These are phyloP conservation scores for Trametes cubensis DNA, from an alignment of 768 basidiomycete genomes.

Conservation along the genomic window DNA sequence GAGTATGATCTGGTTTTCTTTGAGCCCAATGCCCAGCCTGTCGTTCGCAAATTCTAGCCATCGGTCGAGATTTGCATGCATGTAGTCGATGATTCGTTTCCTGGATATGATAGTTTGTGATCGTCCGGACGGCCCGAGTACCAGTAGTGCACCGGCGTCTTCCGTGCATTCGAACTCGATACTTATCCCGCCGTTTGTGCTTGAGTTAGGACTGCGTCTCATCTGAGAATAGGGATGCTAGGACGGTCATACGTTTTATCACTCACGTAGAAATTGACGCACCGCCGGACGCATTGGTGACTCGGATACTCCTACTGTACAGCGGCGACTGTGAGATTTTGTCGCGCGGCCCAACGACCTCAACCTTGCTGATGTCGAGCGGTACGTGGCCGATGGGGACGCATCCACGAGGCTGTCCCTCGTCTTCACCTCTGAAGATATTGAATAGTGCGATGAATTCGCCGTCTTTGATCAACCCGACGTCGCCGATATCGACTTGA, in stretches of 20 bases:
- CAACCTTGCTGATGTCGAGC: background rate
- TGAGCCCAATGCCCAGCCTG: background rate
- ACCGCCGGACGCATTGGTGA: background rate
- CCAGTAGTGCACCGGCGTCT: constrained; percentile 15
- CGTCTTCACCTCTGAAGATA: background rate
- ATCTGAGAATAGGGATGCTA: background rate
- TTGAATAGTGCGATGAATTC: constrained; percentile 15
- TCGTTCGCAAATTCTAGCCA: constrained; percentile 21
- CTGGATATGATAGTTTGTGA: background rate
- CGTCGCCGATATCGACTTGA: constrained; percentile 11
- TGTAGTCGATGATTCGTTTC: constrained; percentile 1
- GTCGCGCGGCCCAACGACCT: constrained; percentile 1
- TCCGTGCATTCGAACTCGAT: constrained; percentile 12
- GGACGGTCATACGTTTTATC: background rate
- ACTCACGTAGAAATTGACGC: constrained; percentile 1
- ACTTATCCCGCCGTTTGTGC: no score
- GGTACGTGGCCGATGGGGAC: background rate
- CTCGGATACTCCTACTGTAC: background rate
- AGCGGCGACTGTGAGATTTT: background rate
- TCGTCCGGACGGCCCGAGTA: constrained; percentile 1
- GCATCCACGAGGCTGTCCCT: background rate
- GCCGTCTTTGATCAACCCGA: constrained; percentile 10
- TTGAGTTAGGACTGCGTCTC: no score
- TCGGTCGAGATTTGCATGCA: constrained; percentile 6
- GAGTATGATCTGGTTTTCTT: constrained; percentile 15